phyloP scores from a whole-genome alignment of 2,329 filamentous ascomycete genomes.

The Colletotrichum magnum region DNA sequence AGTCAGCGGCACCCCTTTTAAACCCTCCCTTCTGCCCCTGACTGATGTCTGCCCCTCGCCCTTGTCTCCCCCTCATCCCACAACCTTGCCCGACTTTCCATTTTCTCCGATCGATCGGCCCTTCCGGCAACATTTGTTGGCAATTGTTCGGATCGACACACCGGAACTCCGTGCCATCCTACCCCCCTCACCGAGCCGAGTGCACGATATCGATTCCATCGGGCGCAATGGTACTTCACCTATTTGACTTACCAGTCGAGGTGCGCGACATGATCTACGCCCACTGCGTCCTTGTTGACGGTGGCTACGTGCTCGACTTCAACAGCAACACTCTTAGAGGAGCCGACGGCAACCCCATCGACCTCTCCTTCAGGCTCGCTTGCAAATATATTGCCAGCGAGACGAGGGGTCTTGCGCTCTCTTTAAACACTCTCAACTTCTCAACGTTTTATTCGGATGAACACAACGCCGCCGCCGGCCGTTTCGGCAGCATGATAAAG shows the following conservation, averaged over 20 bases:
- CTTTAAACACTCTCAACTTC: constrained; percentile 9
- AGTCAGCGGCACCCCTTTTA: no score
- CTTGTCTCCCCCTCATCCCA: no score
- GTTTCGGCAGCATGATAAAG: background rate
- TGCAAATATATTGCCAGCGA: constrained; percentile 11
- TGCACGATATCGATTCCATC: no score
- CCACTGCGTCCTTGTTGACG: constrained; percentile 1
- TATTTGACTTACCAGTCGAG: constrained; percentile 7
- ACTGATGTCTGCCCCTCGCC: no score
- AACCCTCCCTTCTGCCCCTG: no score
- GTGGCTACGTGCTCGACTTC: constrained; percentile 3
- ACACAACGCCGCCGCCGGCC: background rate
- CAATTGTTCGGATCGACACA: no score
- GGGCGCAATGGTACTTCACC: background rate
- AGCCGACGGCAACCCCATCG: background rate
- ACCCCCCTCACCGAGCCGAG: no score
- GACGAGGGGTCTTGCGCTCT: constrained; percentile 3
- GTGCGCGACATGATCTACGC: constrained; percentile 16
- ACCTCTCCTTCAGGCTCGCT: constrained; percentile 17
- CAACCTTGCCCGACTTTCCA: no score
- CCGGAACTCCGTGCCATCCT: no score
- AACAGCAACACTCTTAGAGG: background rate
- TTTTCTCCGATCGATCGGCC: no score
- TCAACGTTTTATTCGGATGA: background rate
- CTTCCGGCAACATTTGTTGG: no score